Conservation (phyloP, 768 basidiomycete genomes). For the Sarcodon sp. region DNA sequence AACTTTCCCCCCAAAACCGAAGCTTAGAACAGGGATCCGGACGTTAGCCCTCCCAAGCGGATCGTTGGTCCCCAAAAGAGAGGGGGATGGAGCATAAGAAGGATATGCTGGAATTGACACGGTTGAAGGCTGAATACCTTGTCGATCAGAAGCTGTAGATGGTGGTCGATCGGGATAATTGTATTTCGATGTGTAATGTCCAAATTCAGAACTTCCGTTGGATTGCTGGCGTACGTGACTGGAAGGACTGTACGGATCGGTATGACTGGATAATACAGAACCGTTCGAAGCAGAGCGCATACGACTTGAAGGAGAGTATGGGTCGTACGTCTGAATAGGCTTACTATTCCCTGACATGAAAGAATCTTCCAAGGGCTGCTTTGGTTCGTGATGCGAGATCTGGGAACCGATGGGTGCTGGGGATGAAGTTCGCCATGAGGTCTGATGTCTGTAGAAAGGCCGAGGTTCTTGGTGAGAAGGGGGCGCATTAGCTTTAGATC, state of each 20-base stretch:
- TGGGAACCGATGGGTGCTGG: constrained; percentile 1
- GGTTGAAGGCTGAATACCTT: constrained; percentile 11
- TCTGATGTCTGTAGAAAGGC: constrained; percentile 5
- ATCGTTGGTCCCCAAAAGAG: constrained; percentile 71
- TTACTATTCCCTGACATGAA: constrained; percentile 5
- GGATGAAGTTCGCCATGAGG: not conserved
- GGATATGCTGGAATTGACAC: constrained; percentile 25
- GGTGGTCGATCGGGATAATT: not conserved
- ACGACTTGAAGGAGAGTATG: constrained; percentile 8
- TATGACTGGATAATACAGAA: constrained; percentile 3
- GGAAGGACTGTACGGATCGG: constrained; percentile 8
- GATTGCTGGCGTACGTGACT: constrained; percentile 4
- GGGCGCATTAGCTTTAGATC: not conserved
- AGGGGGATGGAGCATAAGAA: constrained; percentile 77
- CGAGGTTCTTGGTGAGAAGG: not conserved
- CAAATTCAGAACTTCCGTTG: constrained; percentile 5
- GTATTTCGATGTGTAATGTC: not conserved
- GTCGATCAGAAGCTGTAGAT: constrained; percentile 3
- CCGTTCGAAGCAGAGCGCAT: constrained; percentile 5
- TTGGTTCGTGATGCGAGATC: not conserved
- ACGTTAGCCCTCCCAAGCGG: constrained; percentile 63
- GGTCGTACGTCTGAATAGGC: constrained; percentile 7
- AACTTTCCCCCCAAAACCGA: constrained; percentile 90
- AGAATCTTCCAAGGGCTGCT: not conserved
- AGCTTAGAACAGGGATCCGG: constrained; percentile 70